Percentiles rank a stretch among this genome's conserved stretches.
These are phyloP conservation scores for Tulasnella sp. DNA, from an alignment of 768 basidiomycete species.

Conservation along the genomic window DNA sequence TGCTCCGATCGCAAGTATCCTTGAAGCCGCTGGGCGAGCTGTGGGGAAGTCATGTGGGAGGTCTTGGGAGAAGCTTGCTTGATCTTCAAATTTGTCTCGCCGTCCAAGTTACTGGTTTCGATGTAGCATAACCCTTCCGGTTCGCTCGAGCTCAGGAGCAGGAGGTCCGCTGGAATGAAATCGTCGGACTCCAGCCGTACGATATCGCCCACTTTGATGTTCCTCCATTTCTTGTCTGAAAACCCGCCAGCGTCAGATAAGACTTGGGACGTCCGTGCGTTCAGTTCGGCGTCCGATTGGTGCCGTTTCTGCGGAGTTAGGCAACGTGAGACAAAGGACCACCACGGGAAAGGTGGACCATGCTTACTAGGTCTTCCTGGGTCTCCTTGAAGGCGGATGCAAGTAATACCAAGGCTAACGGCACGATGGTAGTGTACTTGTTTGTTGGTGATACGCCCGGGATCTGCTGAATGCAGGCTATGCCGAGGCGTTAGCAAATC, in stretches of 20 bases:
- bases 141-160: conserved; percentile 84
- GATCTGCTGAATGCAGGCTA: conserved; percentile 92
- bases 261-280: conserved; percentile 74
- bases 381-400: conserved; percentile 95
- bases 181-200: conserved; percentile 87
- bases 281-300: conserved; percentile 88
- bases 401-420: conserved; percentile 79
- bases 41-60: conserved; percentile 68
- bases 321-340: background rate
- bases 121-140: conserved; percentile 97
- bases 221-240: conserved; percentile 75
- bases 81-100: conserved; percentile 98
- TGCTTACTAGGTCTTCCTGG: conserved; percentile 84
- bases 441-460: conserved; percentile 97
- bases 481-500: background rate
- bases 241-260: conserved; percentile 61
- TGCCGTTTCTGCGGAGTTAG: conserved; percentile 70
- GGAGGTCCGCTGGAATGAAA: conserved; percentile 92
- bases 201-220: conserved; percentile 86
- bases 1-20: conserved; percentile 92
- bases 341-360: background rate
- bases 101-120: conserved; percentile 96
- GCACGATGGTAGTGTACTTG: conserved; percentile 88
- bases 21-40: conserved; percentile 63
- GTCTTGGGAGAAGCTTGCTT: conserved; percentile 91